phyloP scores from a whole-genome alignment of 2,329 filamentous ascomycete genomes.

The Metarhizium anisopliae region DNA sequence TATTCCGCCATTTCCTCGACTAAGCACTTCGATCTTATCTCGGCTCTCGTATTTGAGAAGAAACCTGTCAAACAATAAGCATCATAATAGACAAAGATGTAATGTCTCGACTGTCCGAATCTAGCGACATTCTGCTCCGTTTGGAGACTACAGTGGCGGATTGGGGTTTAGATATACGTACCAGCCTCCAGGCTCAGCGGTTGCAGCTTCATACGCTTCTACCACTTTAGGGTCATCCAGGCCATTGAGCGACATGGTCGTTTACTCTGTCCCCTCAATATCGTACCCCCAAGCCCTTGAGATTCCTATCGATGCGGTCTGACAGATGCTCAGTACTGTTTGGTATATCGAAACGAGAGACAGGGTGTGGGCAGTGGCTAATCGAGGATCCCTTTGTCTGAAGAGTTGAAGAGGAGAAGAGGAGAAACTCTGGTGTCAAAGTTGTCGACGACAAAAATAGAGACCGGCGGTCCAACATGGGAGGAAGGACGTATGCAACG shows the following conservation, averaged over 20 bases:
- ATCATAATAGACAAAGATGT: not conserved
- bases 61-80: conserved; percentile 54
- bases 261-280: not conserved
- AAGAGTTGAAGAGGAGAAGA: not conserved
- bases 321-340: not conserved
- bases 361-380: not conserved
- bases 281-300: not conserved
- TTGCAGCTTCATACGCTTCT: conserved; percentile 74
- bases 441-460: not conserved
- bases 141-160: not conserved
- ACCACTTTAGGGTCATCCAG: conserved; percentile 72
- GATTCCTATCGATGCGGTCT: not conserved
- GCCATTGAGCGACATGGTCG: conserved; percentile 87
- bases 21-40: conserved; percentile 76
- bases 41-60: conserved; percentile 83
- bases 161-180: conserved; percentile 35
- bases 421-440: not conserved
- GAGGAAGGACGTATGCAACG: not conserved
- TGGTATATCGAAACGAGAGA: not conserved
- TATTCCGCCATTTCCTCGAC: conserved; percentile 71
- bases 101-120: not conserved
- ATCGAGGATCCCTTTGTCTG: not conserved
- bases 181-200: conserved; percentile 88
- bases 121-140: not conserved
- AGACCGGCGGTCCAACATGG: not conserved